phyloP scores from a whole-genome alignment of 2,329 filamentous ascomycete genomes.

The Escovopsis sp. region DNA sequence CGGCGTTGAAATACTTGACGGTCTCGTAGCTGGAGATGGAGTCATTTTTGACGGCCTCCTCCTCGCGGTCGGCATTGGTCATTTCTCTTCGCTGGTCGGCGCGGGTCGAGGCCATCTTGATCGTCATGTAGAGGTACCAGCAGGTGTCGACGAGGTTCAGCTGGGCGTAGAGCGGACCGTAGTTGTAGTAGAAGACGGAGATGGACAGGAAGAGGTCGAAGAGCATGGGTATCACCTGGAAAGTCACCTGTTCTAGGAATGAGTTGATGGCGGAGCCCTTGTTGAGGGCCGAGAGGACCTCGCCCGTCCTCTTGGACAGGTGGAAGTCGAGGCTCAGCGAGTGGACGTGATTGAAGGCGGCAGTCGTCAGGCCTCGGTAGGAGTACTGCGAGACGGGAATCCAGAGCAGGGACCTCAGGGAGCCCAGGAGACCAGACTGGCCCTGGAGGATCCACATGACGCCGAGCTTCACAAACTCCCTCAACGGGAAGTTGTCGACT shows the following conservation, averaged over 20 bases:
- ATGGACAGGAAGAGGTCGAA: conserved; percentile 80
- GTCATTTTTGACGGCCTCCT: conserved; percentile 96
- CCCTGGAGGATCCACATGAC: conserved; percentile 78
- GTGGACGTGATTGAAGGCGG: conserved; percentile 95
- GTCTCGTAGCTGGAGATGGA: conserved; percentile 98
- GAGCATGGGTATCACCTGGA: conserved; percentile 89
- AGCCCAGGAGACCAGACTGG: conserved; percentile 73
- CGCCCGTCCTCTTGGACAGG: conserved; percentile 87
- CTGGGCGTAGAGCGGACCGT: conserved; percentile 64
- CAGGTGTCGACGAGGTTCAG: conserved; percentile 85
- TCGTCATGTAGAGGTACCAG: conserved; percentile 91
- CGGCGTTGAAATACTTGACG: conserved; percentile 81
- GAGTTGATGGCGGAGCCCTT: conserved; percentile 94
- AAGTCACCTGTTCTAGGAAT: conserved; percentile 92
- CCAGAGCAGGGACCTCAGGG: conserved; percentile 72
- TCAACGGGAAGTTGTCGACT: conserved; percentile 20
- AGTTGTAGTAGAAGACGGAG: conserved; percentile 50
- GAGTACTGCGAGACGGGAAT: conserved; percentile 96
- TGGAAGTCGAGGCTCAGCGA: conserved; percentile 92
- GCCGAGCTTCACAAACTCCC: conserved; percentile 29
- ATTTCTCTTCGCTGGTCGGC: conserved; percentile 84
- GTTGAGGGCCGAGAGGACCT: conserved; percentile 87
- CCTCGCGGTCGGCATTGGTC: conserved; percentile 87
- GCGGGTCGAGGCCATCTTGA: conserved; percentile 87
- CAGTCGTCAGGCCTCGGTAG: conserved; percentile 84